phyloP scores from a whole-genome alignment of 768 basidiomycete species.

The Royoungia palumana region DNA sequence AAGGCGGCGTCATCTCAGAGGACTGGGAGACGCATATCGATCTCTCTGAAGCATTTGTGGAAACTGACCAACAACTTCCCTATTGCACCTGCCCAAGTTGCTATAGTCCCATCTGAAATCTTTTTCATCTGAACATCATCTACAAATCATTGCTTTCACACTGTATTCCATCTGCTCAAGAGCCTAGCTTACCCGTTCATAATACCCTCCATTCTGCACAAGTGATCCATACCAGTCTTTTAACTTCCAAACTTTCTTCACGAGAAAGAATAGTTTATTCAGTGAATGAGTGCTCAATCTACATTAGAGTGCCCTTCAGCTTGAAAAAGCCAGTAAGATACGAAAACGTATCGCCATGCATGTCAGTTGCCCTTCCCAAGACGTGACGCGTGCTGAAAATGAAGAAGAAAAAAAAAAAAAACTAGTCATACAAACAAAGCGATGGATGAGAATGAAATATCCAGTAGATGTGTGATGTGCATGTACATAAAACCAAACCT shows the following conservation, averaged over 20 bases:
- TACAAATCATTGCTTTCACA: background rate
- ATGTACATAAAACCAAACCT: constrained; percentile 2
- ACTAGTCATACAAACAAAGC: constrained; percentile 17
- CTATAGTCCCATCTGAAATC: constrained; percentile 38
- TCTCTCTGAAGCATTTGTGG: constrained; percentile 21
- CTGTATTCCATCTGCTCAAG: background rate
- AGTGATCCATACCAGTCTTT: background rate
- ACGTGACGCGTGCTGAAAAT: constrained; percentile 5
- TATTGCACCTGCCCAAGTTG: constrained; percentile 44
- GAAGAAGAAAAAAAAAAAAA: background rate
- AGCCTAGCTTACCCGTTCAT: background rate
- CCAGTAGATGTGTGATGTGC: background rate
- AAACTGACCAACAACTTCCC: constrained; percentile 17
- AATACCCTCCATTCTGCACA: background rate
- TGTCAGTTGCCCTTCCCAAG: constrained; percentile 2
- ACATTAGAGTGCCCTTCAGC: constrained; percentile 11
- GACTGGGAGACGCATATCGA: constrained; percentile 40
- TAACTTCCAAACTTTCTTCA: background rate
- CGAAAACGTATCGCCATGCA: background rate
- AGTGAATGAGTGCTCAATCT: background rate
- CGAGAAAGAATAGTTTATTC: background rate
- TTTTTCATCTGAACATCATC: background rate
- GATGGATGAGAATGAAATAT: constrained; percentile 1
- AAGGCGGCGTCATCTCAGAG: constrained; percentile 29
- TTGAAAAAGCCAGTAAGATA: constrained; percentile 5